Percentiles rank a stretch among this genome's conserved stretches.
These are phyloP conservation scores for Polytrichum formosum DNA, from an alignment of 225 moss, liverwort and hornwort species.

Conservation along the genomic window DNA sequence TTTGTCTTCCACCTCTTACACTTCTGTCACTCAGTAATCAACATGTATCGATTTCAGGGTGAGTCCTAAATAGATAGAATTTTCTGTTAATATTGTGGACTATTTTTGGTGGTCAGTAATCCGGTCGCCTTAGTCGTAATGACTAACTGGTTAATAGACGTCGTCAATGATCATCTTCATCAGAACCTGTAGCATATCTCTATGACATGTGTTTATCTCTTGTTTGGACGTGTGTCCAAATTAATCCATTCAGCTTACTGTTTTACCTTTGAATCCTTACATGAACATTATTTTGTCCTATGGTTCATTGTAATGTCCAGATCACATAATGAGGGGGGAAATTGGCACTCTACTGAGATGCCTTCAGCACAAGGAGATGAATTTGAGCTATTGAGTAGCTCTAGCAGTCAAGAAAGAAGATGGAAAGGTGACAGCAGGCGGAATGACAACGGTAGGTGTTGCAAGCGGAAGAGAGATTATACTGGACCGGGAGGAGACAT, in stretches of 20 bases:
- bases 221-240: no score
- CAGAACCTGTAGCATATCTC: no score
- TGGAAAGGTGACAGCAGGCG: conserved; percentile 3
- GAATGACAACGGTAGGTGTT: conserved; percentile 11
- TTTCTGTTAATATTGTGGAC: background rate
- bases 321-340: conserved; percentile 20
- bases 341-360: conserved; percentile 6
- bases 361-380: conserved; percentile 14
- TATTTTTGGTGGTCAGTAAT: background rate
- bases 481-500: conserved; percentile 20
- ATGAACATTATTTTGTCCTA: no score
- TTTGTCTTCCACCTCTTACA: conserved; percentile 36
- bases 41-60: conserved; percentile 24
- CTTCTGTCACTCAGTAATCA: conserved; percentile 25
- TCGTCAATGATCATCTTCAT: no score
- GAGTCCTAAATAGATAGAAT: conserved; percentile 8
- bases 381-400: conserved; percentile 10
- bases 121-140: no score
- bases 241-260: background rate
- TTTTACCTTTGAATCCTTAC: background rate
- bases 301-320: conserved; percentile 2
- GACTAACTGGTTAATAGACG: no score
- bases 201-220: no score
- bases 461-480: conserved; percentile 29
- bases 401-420: conserved; percentile 20